Base-by-base conservation (phyloP, 2,329 filamentous ascomycete species). In the Elsinoe necatrix region DNA sequence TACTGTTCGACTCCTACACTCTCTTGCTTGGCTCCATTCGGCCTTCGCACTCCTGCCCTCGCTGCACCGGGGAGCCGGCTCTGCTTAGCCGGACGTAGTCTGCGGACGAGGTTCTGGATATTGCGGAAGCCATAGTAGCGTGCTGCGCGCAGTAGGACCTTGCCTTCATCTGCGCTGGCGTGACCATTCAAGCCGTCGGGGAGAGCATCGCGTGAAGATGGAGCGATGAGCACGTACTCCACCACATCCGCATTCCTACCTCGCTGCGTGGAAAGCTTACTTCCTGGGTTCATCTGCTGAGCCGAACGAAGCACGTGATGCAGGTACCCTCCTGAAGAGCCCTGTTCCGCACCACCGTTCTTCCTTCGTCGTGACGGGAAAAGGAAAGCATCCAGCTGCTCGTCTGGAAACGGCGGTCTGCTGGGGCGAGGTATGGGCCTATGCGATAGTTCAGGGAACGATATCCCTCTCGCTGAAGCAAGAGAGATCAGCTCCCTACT, bases 61-160 rank as follows among this genome's bases (percentile, higher is more conserved):
- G 78, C 85, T 1, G 83, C 87, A 1, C 89, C 90, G 1, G 90
- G 89, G 75, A 95, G 85, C 57, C 87, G 82, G 42, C 87, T 92
- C 4, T 81, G 77, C 57, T 82, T 84, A 0, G 86, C 81, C 0
- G 93, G 93, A 69, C 95, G 95, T 48, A 98, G 73, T 60, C 86
- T 84, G n/a, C 93, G 84, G 14, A 98, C 93, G 4, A 98, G 81
- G 66, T 98, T 98, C 70, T 97, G 93, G 61, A 98, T 98, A 67
- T 98, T 98, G 54, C 93, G 81, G 77, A 98, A 98, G 4, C 93
- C 93, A 69, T 98, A 98, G 71, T 92, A 98, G 54, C 93, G 84
- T 3, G 92, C 92, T 18, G 89, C 86, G 67, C 83, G 87, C 73
- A 95, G 83, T 1, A 95, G 70, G 14, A 52, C 31, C 16, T 35